phyloP scores from a whole-genome alignment of 2,329 filamentous ascomycete genomes.

The Chaetomiaceae sp. region DNA sequence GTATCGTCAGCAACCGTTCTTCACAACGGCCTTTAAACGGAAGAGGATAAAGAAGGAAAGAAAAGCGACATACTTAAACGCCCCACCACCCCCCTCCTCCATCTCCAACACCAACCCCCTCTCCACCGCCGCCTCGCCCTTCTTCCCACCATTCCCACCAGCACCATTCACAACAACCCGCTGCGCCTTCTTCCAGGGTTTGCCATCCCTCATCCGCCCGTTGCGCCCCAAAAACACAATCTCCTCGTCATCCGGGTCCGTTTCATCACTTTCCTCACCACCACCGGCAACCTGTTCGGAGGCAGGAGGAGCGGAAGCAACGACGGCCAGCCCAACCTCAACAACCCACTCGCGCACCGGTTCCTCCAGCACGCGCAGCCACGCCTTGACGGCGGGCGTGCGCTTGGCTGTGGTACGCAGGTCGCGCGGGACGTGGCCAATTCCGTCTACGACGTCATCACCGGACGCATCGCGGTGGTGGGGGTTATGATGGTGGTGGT shows the following conservation, averaged over 20 bases:
- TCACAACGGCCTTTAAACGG: not conserved
- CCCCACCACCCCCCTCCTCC: constrained; percentile 68
- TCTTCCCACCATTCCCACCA: constrained; percentile 40
- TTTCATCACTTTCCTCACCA: constrained; percentile 32
- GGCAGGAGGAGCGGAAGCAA: constrained; percentile 12
- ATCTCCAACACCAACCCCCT: constrained; percentile 73
- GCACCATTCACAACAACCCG: constrained; percentile 37
- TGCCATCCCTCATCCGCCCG: constrained; percentile 50
- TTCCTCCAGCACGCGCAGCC: constrained; percentile 80
- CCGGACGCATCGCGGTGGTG: not conserved
- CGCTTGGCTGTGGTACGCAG: constrained; percentile 77
- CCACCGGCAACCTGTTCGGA: not conserved
- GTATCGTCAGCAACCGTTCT: constrained; percentile 18
- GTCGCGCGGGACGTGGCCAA: constrained; percentile 68
- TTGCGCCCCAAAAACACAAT: constrained; percentile 51
- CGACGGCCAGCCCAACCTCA: constrained; percentile 33
- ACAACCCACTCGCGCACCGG: constrained; percentile 75
- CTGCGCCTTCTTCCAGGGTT: constrained; percentile 45
- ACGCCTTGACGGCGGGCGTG: constrained; percentile 68
- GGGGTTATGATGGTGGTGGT: constrained; percentile 3
- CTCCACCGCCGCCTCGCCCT: constrained; percentile 53
- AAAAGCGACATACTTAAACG: constrained; percentile 66
- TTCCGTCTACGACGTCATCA: too few species aligned
- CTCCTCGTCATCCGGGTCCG: constrained; percentile 68
- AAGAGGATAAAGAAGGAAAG: not conserved